Base-by-base conservation (phyloP, 805 yeast genomes). In the Zygoascus bituminiphila region DNA sequence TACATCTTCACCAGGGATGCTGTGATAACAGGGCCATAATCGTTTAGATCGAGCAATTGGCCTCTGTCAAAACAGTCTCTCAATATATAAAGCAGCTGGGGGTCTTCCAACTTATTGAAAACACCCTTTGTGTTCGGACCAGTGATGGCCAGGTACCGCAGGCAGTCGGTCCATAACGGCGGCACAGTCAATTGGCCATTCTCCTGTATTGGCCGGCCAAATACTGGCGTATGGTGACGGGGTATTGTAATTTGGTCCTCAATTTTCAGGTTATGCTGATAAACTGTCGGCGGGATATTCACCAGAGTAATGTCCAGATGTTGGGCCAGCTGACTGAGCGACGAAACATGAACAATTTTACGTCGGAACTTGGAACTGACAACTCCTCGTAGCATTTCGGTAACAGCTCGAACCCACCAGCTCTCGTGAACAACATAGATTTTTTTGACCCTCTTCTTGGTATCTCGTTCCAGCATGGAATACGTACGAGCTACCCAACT, bases 391-490 rank as follows among this genome's bases (percentile, higher is more conserved):
- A 86, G 68, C 21, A 88, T 74, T 47, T 84, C 88, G 14, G 84
- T 76, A 33, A 87, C 75, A 0, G 95, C 82, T 57, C 88, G 78
- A 23, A 87, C 77, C 66, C 89, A 77, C 93, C 96, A 88, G 42
- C 84, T 82, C 56, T 89, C 96, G 65, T 91, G 97, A 2, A 91
- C 95, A 25, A 89, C 75, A 54, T 82, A 84, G 2, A 88, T 70
- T 58, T 79, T 82, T 45, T 69, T 67, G 40, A 91, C 65, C 48
- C 76, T 71, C 46, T 75, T 74, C 51, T 78, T 76, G 40, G 73
- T 66, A 4, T 71, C 71, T 14, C 75, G 72, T 1, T 91, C 79
- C 23, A 91, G 72, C 53, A 77, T 66, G 52, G 76, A 66, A 60
- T 75, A 78, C 47, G 79, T 71, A 44, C 69, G 73, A n/a, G 78